Conservation (phyloP, 2,329 filamentous ascomycete genomes). For the Talaromyces atroroseus region DNA sequence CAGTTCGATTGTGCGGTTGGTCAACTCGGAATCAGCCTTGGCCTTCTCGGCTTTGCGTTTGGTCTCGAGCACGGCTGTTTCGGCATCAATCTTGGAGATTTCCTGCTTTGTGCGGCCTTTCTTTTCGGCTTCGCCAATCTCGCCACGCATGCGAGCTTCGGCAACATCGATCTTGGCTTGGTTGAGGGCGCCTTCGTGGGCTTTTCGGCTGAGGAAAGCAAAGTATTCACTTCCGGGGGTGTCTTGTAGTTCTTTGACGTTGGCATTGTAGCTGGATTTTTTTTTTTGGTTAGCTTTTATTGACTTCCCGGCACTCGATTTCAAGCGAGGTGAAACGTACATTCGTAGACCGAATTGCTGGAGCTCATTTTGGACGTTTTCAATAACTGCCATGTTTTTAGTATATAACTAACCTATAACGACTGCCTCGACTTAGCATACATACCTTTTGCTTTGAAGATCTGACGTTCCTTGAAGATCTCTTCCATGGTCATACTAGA, state of each 20-base stretch:
- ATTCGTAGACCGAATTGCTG: constrained; percentile 74
- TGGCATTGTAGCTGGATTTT: constrained; percentile 62
- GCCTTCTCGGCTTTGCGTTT: constrained; percentile 78
- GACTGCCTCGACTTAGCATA: constrained; percentile 19
- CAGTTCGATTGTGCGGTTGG: constrained; percentile 66
- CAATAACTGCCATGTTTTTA: constrained; percentile 50
- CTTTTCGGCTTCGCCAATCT: constrained; percentile 62
- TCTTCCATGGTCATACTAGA: constrained; percentile 91
- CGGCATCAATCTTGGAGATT: constrained; percentile 80
- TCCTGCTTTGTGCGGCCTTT: constrained; percentile 77
- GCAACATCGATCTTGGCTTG: constrained; percentile 63
- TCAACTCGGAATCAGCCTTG: constrained; percentile 68
- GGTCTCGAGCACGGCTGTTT: constrained; percentile 78
- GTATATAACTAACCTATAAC: constrained; percentile 9
- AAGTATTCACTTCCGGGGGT: constrained; percentile 79
- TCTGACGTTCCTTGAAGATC: constrained; percentile 70
- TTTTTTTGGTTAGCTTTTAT: constrained; percentile 17
- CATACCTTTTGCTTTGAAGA: constrained; percentile 64
- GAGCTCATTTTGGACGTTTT: constrained; percentile 72
- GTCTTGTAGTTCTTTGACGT: constrained; percentile 83
- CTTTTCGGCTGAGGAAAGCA: constrained; percentile 72
- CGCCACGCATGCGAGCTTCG: constrained; percentile 58
- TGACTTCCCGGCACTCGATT: not conserved
- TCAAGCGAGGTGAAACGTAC: constrained; percentile 30
- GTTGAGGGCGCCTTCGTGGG: constrained; percentile 78